Evolutionary conservation across 257 asterid species (phyloP).

Genomic region (Agastache rugosa): DNA sequence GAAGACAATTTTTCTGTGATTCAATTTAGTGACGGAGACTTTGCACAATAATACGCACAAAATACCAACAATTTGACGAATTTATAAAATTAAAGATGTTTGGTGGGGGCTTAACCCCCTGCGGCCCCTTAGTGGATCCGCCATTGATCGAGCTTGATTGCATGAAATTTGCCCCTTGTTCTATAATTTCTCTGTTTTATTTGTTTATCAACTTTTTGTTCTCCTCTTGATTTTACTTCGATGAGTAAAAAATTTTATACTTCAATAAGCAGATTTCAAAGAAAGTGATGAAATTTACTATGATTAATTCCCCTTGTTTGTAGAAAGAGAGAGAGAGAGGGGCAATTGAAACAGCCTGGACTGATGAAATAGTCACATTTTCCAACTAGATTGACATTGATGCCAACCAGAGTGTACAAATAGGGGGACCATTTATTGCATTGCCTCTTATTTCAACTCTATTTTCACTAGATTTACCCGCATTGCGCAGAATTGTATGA

Average conservation of each 20-base stretch:
- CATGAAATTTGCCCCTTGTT: neutral
- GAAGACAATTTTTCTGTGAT: too few species aligned
- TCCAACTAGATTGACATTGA: conserved; percentile 29
- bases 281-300: neutral
- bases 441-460: conserved; percentile 16
- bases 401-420: conserved; percentile 30
- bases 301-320: neutral
- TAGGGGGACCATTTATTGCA: conserved; percentile 32
- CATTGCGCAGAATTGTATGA: too few species aligned
- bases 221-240: neutral
- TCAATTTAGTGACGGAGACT: too few species aligned
- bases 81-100: too few species aligned
- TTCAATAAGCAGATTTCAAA: too few species aligned
- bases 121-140: too few species aligned
- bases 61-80: too few species aligned
- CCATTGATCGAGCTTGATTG: neutral
- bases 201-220: neutral
- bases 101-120: too few species aligned
- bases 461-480: too few species aligned
- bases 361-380: conserved; percentile 24
- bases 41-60: too few species aligned
- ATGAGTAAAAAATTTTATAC: neutral
- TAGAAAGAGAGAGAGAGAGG: neutral
- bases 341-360: conserved; percentile 36
- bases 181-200: conserved; percentile 2